phyloP scores from a whole-genome alignment of 257 asterid species.

The Eustoma russellianum region DNA sequence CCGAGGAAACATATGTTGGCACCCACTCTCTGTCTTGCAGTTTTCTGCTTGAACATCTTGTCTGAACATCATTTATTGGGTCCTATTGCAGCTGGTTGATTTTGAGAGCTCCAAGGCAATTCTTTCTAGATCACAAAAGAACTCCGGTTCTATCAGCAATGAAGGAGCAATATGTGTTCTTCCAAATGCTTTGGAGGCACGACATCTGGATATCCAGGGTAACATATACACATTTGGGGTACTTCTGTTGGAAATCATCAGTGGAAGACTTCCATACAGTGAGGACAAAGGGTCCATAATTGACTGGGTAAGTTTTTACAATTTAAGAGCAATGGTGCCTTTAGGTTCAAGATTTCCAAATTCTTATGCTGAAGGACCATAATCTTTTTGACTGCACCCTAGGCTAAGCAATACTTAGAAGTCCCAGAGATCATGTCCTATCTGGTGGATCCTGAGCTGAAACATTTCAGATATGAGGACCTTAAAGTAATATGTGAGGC shows the following conservation, averaged over 20 bases:
- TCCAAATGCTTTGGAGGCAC: conserved; percentile 41
- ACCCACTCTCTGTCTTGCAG: not conserved
- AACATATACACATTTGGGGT: conserved; percentile 78
- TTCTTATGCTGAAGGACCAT: too few relatives aligned
- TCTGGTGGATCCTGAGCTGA: conserved; percentile 73
- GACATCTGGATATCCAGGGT: conserved; percentile 59
- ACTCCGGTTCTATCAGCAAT: conserved; percentile 49
- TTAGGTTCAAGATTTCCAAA: too few relatives aligned
- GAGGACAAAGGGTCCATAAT: conserved; percentile 73
- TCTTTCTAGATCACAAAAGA: conserved; percentile 75
- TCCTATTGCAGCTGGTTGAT: conserved; percentile 65
- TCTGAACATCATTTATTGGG: not conserved
- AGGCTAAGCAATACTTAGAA: conserved; percentile 78
- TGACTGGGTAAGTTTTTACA: conserved; percentile 52
- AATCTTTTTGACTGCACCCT: conserved; percentile 11
- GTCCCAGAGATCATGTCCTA: conserved; percentile 40
- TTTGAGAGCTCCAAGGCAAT: conserved; percentile 90
- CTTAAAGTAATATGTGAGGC: conserved; percentile 69
- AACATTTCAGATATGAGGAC: conserved; percentile 67
- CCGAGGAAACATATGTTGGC: too few relatives aligned
- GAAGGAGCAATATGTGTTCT: conserved; percentile 78
- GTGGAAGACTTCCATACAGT: conserved; percentile 85
- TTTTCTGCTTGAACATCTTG: not conserved
- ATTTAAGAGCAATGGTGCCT: too few relatives aligned
- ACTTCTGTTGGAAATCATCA: conserved; percentile 71